Conservation (phyloP, 2,329 filamentous ascomycete genomes). For the Diplodia mutila region DNA sequence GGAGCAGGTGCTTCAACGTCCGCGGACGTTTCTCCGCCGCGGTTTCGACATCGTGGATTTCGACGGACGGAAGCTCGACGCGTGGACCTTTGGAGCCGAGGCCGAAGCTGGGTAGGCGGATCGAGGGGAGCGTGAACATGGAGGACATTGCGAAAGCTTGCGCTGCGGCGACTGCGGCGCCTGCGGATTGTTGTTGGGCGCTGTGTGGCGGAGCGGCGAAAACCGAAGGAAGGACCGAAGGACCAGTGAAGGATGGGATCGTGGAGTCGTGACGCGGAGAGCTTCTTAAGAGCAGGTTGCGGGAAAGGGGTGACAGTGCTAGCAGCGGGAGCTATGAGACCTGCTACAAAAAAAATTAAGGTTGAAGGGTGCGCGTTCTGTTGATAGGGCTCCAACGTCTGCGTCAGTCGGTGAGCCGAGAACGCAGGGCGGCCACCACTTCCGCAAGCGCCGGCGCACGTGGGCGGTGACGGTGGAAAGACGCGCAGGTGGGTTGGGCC, state of each 20-base stretch:
- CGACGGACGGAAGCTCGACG: conserved; percentile 65
- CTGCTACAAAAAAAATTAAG: conserved; percentile 8
- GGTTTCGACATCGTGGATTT: conserved; percentile 79
- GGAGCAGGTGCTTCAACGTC: conserved; percentile 86
- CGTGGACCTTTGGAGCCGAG: conserved; percentile 19
- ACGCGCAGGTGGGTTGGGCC: not conserved
- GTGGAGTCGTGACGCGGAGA: conserved; percentile 1
- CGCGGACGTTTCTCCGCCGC: conserved; percentile 76
- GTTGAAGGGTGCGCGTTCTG: not conserved
- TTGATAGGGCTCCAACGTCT: conserved; percentile 15
- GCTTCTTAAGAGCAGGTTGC: not conserved
- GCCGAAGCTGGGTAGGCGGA: conserved; percentile 24
- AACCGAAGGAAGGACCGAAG: not conserved
- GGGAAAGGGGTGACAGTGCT: conserved; percentile 5
- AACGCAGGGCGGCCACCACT: too few relatives aligned
- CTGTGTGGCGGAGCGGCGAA: conserved; percentile 5
- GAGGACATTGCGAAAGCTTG: not conserved
- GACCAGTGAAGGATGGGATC: not conserved
- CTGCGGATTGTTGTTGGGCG: conserved; percentile 10
- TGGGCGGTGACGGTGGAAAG: not conserved
- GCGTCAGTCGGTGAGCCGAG: conserved; percentile 15
- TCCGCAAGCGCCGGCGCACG: too few relatives aligned
- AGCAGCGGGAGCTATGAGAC: not conserved
- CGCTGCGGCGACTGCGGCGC: conserved; percentile 11
- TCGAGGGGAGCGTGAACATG: conserved; percentile 23